Conservation (phyloP, 352 stramenopile species). For the Blastocystis sp. region DNA sequence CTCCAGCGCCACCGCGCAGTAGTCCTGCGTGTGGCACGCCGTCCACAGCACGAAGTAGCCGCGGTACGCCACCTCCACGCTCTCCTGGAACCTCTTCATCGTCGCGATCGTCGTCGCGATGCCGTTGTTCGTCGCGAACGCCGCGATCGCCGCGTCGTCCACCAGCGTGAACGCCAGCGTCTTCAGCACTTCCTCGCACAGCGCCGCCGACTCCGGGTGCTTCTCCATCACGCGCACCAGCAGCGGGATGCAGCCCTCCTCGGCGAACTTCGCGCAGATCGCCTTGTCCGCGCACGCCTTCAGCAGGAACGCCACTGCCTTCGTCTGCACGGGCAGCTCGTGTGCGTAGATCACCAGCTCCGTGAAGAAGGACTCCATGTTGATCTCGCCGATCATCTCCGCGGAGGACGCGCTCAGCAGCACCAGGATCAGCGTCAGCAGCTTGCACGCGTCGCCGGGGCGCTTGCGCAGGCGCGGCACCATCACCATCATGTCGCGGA, state of each 20-base stretch:
- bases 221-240: slow-evolving; percentile 53
- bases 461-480: slow-evolving; percentile 60
- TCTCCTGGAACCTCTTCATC: slow-evolving; percentile 51
- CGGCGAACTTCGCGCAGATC: slow-evolving; percentile 17
- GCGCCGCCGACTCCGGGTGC: slow-evolving; percentile 2
- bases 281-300: slow-evolving; percentile 8
- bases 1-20: slow-evolving; percentile 27
- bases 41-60: slow-evolving; percentile 28
- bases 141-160: slow-evolving; percentile 5
- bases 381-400: slow-evolving; percentile 33
- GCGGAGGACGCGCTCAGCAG: slow-evolving; percentile 14
- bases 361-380: slow-evolving; percentile 64
- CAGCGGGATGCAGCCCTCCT: slow-evolving; percentile 52
- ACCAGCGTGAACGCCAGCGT: slow-evolving; percentile 1
- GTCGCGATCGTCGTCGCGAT: background rate
- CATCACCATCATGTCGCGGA: slow-evolving; percentile 49
- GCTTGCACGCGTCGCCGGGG: slow-evolving; percentile 43
- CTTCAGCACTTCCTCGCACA: slow-evolving; percentile 18
- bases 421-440: slow-evolving; percentile 42
- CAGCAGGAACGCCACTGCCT: slow-evolving; percentile 17
- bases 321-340: slow-evolving; percentile 17
- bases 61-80: slow-evolving; percentile 1
- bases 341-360: slow-evolving; percentile 42
- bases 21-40: slow-evolving; percentile 38
- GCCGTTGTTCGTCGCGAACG: slow-evolving; percentile 31